Base-by-base conservation (phyloP, 306 rosid species). In the Sicyos baderoa region DNA sequence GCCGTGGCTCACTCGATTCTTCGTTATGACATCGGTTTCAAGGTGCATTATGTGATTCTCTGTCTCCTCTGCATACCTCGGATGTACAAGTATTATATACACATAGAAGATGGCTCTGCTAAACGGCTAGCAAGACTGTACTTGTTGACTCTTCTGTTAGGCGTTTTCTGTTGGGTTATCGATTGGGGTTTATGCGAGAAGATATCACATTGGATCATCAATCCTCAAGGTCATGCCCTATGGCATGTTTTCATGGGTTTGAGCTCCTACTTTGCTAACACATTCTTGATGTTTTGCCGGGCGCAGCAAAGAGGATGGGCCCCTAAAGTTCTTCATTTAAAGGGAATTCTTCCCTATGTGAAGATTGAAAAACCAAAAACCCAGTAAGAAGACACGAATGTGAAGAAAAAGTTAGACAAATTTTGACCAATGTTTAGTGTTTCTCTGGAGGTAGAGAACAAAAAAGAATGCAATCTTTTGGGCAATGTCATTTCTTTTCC, bases 211-310 rank as follows among this genome's bases (percentile, higher is more conserved):
- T 88, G 85, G 85, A 80, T 72, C 0, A 8, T 88, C 60, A 88
- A 91, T 74, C 95, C 89, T 5, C 95, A 88, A 70, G 95, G 95
- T 11, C 97, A 91, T 82, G 97, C 97, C 65, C 55, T 83, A 71
- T 91, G 97, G 92, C 97, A 91, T 75, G 44, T 85, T 75, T 86
- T 88, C 81, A 84, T 88, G 92, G 95, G 92, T 54, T 74, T 88
- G 69, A 88, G 78, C 54, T 74, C 86, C 68, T 86, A 88, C 80
- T 82, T 79, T 50, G 97, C 95, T 40, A 86, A 91, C 86, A 85
- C 95, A 15, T 88, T 91, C 86, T 69, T 91, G 80, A 91, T 91
- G 97, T 91, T 86, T 75, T 91, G 97, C 73, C 90, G 95, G 51
- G 95, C 97, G 75, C 81, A 91, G 61, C 97, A 91, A 74, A 84